phyloP scores from a whole-genome alignment of 2,329 filamentous ascomycete species.

The Aspergillus pseudotamarii region DNA sequence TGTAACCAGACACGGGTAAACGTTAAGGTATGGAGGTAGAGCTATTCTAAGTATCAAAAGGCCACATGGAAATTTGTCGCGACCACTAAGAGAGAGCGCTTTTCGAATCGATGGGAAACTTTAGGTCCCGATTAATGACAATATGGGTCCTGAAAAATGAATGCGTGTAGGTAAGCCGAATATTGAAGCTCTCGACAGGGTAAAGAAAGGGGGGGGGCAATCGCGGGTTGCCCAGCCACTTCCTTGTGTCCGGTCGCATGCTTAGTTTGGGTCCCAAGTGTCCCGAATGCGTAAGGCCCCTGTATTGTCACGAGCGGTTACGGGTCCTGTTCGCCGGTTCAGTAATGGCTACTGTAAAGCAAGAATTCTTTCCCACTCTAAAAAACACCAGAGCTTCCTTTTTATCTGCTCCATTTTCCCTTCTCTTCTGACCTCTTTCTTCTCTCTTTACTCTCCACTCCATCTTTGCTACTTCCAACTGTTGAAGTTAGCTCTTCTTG shows the following conservation, averaged over 20 bases:
- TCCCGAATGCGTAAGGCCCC: slow-evolving; percentile 33
- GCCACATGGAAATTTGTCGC: slow-evolving; percentile 3
- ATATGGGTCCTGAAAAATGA: slow-evolving; percentile 11
- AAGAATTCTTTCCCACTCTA: slow-evolving; percentile 37
- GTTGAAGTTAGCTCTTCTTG: slow-evolving; percentile 43
- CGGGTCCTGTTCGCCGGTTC: slow-evolving; percentile 43
- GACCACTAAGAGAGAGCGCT: slow-evolving; percentile 16
- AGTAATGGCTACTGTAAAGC: slow-evolving; percentile 26
- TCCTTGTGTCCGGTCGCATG: slow-evolving; percentile 36
- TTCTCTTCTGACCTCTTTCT: slow-evolving; percentile 41
- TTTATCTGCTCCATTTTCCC: slow-evolving; percentile 35
- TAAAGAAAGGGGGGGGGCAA: slow-evolving; percentile 9
- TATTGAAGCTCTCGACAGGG: slow-evolving; percentile 1
- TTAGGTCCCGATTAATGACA: slow-evolving; percentile 10
- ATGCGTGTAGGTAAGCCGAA: slow-evolving; percentile 12
- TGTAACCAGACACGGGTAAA: slow-evolving; percentile 6
- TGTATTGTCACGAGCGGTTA: slow-evolving; percentile 41
- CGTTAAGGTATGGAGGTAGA: slow-evolving; percentile 1
- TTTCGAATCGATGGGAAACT: slow-evolving; percentile 16
- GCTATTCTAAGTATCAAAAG: neutral
- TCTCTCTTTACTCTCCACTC: slow-evolving; percentile 34
- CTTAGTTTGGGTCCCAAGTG: slow-evolving; percentile 17
- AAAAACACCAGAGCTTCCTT: slow-evolving; percentile 44
- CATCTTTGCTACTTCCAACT: slow-evolving; percentile 41
- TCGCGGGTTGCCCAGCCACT: slow-evolving; percentile 19